Evolutionary conservation across 768 basidiomycete genomes (phyloP), one percentile per base, ranked within the genome.

Genomic region (Boletus tomentosulus): DNA sequence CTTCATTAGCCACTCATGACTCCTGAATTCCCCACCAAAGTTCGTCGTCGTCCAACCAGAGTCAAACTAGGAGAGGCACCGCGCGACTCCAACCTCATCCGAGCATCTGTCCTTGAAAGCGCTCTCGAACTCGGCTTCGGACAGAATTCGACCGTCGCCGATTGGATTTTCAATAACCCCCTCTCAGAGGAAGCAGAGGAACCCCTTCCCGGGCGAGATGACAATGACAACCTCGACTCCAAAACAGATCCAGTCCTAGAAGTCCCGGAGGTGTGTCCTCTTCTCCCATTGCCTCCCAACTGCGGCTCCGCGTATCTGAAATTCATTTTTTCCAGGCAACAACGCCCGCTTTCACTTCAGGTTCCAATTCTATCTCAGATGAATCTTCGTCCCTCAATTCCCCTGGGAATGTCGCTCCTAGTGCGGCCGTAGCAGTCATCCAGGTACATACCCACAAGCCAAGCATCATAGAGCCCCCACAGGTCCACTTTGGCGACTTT

Each of bases 41-140:
- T 57, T 27, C 70, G 59, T 35, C 69, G 65, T 57, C 66, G 70
- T 15, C 70, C 65, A 31, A 60, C 71, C 9, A 62, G 57, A 52
- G 46, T 46, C 1, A 68, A 66, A 38, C 38, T 19, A 10, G 22
- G n/a, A 1, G 45, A 41, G 28, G 4, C 48, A 1, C 56, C 56
- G 22, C 80, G 84, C 38, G 75, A 83, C 62, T 85, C 85, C 1
- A 80, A 75, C 66, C 66, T 78, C 13, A 73, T 89, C 19, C 79
- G 87, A 15, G 86, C 87, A 1, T 88, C 86, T 15, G 86, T 89
- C 24, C 78, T 89, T 38, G 86, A 89, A 62, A 84, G 77, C 7
- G 87, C 87, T 7, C 74, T 89, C 37, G 73, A 86, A 64, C 78
- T 89, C 12, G 87, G 87, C 3, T 64, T 89, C 19, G 78, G 79